Percentiles rank a stretch among this genome's conserved stretches.
Conservation (phyloP, 2,329 filamentous ascomycete species). For the Verticillium klebahnii region DNA sequence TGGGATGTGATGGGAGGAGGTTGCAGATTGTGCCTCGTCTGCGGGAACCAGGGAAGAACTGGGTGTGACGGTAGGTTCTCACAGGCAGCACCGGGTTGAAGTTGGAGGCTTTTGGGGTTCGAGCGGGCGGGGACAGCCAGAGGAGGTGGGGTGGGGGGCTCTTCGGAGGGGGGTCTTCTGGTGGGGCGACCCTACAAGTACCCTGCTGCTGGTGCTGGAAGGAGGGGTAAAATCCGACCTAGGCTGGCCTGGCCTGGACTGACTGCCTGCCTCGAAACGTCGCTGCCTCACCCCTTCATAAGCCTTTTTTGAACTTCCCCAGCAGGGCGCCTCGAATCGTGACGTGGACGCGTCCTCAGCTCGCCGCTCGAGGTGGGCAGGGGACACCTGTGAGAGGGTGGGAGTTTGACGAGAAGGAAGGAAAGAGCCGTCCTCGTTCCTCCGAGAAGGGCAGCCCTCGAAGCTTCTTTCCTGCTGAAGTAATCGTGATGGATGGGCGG, state of each 20-base stretch:
- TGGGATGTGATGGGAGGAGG: not conserved
- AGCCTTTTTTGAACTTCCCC: no score
- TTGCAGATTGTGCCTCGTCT: not conserved
- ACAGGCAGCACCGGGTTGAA: not conserved
- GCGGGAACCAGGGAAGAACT: not conserved
- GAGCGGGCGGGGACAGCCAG: not conserved
- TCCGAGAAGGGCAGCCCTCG: not conserved
- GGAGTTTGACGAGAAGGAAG: no score
- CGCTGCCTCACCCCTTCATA: not conserved
- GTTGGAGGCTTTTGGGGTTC: slow-evolving; percentile 2
- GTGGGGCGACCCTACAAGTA: not conserved
- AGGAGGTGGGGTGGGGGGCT: not conserved
- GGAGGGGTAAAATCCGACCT: slow-evolving; percentile 3
- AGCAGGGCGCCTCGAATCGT: no score
- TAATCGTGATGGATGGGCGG: not conserved
- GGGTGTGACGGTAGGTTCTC: not conserved
- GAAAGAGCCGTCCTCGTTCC: no score
- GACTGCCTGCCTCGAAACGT: not conserved
- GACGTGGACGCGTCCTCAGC: no score
- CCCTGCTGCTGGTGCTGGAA: not conserved
- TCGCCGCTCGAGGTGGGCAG: no score
- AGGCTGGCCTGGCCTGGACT: not conserved
- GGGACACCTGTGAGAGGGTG: no score
- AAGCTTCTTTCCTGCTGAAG: not conserved
- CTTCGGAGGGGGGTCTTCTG: not conserved